phyloP scores from a whole-genome alignment of 2,329 filamentous ascomycete species.

The Proliferodiscus dingleyae region DNA sequence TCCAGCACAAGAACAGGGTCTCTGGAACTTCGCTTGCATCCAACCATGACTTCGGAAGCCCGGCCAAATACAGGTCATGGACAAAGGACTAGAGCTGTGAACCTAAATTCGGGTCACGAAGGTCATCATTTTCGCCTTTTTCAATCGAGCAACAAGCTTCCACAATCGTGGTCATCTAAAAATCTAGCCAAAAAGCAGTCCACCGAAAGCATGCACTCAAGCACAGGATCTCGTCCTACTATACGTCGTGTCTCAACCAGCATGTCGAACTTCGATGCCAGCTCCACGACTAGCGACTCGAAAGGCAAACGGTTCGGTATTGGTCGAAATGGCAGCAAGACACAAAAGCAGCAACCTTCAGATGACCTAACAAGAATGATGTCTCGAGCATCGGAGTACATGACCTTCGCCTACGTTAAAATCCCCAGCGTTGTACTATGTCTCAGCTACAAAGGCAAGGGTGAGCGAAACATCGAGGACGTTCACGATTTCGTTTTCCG shows the following conservation, averaged over 20 bases:
- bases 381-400: constrained; percentile 88
- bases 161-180: constrained; percentile 21
- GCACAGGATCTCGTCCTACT: constrained; percentile 21
- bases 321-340: constrained; percentile 42
- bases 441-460: constrained; percentile 92
- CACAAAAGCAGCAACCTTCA: constrained; percentile 57
- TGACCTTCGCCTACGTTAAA: constrained; percentile 94
- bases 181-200: constrained; percentile 29
- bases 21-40: constrained; percentile 75
- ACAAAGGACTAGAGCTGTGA: constrained; percentile 22
- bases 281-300: constrained; percentile 26
- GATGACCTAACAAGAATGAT: constrained; percentile 98
- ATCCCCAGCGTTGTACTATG: constrained; percentile 94
- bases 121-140: constrained; percentile 39
- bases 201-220: constrained; percentile 28
- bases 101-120: constrained; percentile 27
- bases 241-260: constrained; percentile 24
- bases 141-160: constrained; percentile 33
- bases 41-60: constrained; percentile 64
- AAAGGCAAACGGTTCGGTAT: constrained; percentile 50
- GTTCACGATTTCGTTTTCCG: constrained; percentile 97
- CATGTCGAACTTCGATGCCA: constrained; percentile 19
- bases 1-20: constrained; percentile 63
- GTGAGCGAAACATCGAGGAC: constrained; percentile 92
- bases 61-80: constrained; percentile 22